A percentile compares a stretch with the other conserved stretches of the same genome.
These are phyloP conservation scores for Thalia dealbata DNA, from an alignment of 176 grass and related monocot genomes.

Conservation along the genomic window DNA sequence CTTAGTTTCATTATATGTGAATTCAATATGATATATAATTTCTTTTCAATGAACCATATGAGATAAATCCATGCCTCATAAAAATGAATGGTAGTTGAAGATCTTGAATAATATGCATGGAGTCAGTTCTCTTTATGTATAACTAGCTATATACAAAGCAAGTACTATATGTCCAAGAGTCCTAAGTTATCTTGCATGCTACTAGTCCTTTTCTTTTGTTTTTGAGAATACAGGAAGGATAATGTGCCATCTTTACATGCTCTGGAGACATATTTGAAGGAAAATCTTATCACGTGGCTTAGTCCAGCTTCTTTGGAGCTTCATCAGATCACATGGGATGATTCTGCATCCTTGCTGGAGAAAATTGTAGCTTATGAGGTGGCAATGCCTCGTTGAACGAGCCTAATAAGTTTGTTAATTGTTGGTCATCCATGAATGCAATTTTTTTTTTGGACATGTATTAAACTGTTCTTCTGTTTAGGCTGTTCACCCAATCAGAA, in stretches of 20 bases:
- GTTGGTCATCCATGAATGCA: not conserved
- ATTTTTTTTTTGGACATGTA: not conserved
- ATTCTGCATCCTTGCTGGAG: constrained; percentile 87
- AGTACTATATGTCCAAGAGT: not conserved
- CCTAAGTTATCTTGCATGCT: not conserved
- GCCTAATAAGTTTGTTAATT: not conserved
- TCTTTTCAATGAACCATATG: no score
- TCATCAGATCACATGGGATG: constrained; percentile 91
- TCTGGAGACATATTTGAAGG: constrained; percentile 83
- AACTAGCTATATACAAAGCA: not conserved
- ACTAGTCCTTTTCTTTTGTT: constrained; percentile 4
- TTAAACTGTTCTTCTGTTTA: constrained; percentile 25
- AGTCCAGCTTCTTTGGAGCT: constrained; percentile 76
- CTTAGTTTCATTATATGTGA: no score
- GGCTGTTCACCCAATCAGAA: constrained; percentile 94
- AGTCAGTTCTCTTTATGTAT: no score
- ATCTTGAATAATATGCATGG: no score
- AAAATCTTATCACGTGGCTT: constrained; percentile 93
- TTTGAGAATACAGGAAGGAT: constrained; percentile 41
- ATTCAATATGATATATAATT: no score
- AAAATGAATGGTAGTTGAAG: no score
- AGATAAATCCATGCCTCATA: no score
- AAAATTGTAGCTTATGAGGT: constrained; percentile 97
- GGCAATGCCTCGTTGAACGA: not conserved
- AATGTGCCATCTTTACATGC: constrained; percentile 61